Evolutionary conservation across 2,329 filamentous ascomycete genomes (phyloP).

Genomic region (Cladophialophora exuberans): DNA sequence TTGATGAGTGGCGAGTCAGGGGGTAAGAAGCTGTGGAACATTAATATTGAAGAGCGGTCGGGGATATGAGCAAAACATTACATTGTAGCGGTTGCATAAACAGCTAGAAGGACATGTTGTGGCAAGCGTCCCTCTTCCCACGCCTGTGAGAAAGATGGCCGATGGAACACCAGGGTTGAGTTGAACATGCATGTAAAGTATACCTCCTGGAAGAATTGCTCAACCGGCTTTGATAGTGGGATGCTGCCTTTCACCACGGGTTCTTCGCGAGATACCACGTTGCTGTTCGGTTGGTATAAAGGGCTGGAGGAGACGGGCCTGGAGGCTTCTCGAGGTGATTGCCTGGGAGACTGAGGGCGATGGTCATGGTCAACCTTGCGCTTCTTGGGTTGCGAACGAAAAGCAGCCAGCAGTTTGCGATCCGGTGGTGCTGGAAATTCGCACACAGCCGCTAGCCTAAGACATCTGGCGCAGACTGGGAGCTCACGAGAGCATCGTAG

Average conservation of each 20-base stretch:
- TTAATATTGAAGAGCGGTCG: not conserved
- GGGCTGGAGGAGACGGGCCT: not conserved
- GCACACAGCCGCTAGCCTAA: slow-evolving; percentile 14
- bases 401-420: slow-evolving; percentile 19
- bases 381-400: slow-evolving; percentile 14
- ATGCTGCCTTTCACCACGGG: not conserved
- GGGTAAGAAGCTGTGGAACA: not conserved
- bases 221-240: slow-evolving; percentile 1
- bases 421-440: slow-evolving; percentile 17
- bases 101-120: slow-evolving; percentile 9
- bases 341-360: not conserved
- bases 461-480: slow-evolving; percentile 14
- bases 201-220: slow-evolving; percentile 15
- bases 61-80: slow-evolving; percentile 2
- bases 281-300: not conserved
- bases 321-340: not conserved
- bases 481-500: slow-evolving; percentile 21
- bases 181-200: slow-evolving; percentile 23
- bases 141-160: slow-evolving; percentile 3
- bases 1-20: not conserved
- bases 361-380: not conserved
- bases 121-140: slow-evolving; percentile 5
- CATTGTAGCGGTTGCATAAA: slow-evolving; percentile 20
- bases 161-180: slow-evolving; percentile 17
- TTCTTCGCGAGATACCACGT: not conserved